Evolutionary conservation across 2,329 filamentous ascomycete species (phyloP), one percentile per base, ranked within the genome.

Genomic region (Didymella sp.): DNA sequence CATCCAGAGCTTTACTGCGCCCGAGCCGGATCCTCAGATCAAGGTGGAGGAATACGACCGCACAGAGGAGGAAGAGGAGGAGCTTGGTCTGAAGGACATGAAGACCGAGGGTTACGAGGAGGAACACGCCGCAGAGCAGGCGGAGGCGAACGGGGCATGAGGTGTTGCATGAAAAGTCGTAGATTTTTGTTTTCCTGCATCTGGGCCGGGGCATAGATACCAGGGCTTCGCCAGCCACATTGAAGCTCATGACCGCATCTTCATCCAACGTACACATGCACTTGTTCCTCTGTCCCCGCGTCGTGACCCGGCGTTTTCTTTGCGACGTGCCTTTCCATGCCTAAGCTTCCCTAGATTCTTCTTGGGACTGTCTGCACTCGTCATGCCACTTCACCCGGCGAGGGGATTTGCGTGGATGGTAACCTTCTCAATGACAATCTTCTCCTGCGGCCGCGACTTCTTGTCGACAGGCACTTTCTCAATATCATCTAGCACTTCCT

Each of bases 51-150:
- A 91, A 27, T 99, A 99, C 75, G 86, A 90, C 58, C 85, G 95
- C 59, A 96, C 94, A 0, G 87, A 89, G 0, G 91, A 97, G 75
- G 95, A 99, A 73, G 91, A 96, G 78, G 95, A 99, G 70, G 91
- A 97, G 57, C 80, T 99, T 11, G 95, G 95, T 0, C 79, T 99
- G 63, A 87, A 81, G 57, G 95, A 99, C 72, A 99, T 99, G 88
- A 95, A 94, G 83, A 87, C 88, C 0, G 93, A 98, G 75, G 88
- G 87, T 0, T 98, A 99, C 71, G 89, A 89, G 75, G 81, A 87
- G 59, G 69, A 62, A 53, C 66, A 71, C 52, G 68, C 67, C 25
- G 64, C 68, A 43, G 60, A 67, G 21, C 68, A 68, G 40, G 38
- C 47, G 27, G 42, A 42, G 1, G 38, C 43, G 19, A 45, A 48